Base-by-base conservation (phyloP, 2,329 filamentous ascomycete species). In the Fusarium luffae region DNA sequence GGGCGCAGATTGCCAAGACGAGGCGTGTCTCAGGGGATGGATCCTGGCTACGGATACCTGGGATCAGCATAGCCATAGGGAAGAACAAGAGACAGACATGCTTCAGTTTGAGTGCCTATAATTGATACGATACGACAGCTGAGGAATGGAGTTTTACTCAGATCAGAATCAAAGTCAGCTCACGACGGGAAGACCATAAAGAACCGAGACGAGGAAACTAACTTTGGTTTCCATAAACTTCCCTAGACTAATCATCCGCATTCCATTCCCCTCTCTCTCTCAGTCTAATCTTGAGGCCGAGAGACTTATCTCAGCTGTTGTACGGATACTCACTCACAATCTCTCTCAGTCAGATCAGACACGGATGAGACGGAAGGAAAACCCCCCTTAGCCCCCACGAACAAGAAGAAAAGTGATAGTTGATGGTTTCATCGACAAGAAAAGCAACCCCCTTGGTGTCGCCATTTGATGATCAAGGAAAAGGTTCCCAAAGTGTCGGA, bases 11-110 rank as follows among this genome's bases (percentile, higher is more conserved):
- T 54, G 59, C 58, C 66, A 73, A 70, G 58, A 63, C 64, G 72
- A 75, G 71, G 68, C 40, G 43, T 59, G 73, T 74, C 68, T 75
- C 73, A 75, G 73, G 73, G 73, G 70, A 62, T 51, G 49, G 23
- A 25, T 37, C 34, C 37, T 51, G 73, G 73, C 68, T 37, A 37
- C 71, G 73, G 73, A 66, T 37, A 37, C 71, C 66, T 74, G 70
- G 58, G 58, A 57, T 70, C 59, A 55, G 19, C 57, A 62, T 42
- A 54, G 44, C 50, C 41, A 51, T 23, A 25, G 18, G 49, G 19
- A 51, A 43, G 54, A 44, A 56, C 59, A 41, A 51, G 46, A 51
- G 48, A 56, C 61, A 57, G 48, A 56, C 61, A 57, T 69, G 46
- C 14, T 50, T 44, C 32, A 48, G 37, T 41, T 30, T 21, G 44